Percentiles rank a stretch among this genome's conserved stretches.
These are phyloP conservation scores for Sporothrix sp. DNA, from an alignment of 2,329 filamentous ascomycete genomes.

Conservation along the genomic window DNA sequence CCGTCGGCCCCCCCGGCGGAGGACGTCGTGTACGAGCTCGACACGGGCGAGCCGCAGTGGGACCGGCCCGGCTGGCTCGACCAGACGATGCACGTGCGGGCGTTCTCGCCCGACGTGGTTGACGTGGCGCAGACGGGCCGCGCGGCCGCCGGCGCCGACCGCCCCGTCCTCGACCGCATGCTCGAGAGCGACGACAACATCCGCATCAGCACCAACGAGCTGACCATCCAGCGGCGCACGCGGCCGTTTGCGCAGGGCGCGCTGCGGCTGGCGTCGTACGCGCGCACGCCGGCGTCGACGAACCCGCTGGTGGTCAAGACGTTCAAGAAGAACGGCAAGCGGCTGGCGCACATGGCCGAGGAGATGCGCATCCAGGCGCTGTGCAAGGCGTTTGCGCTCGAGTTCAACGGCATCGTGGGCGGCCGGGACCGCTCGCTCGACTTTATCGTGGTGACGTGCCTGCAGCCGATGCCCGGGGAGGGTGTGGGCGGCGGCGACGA, in stretches of 20 bases:
- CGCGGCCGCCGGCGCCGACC: not conserved
- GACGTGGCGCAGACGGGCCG: slow-evolving; percentile 15
- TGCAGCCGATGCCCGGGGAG: slow-evolving; percentile 18
- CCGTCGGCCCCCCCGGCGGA: not conserved
- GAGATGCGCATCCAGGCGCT: slow-evolving; percentile 32
- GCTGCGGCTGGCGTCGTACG: slow-evolving; percentile 28
- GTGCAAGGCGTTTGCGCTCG: slow-evolving; percentile 32
- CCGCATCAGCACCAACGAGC: slow-evolving; percentile 24
- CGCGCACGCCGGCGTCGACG: slow-evolving; percentile 22
- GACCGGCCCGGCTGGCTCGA: slow-evolving; percentile 22
- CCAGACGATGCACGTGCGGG: slow-evolving; percentile 22
- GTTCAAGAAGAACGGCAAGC: slow-evolving; percentile 21
- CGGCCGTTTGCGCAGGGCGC: slow-evolving; percentile 27
- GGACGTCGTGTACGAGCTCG: slow-evolving; percentile 16
- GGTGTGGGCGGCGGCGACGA: no score
- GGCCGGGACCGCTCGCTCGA: slow-evolving; percentile 23
- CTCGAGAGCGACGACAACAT: slow-evolving; percentile 29
- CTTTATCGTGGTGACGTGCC: slow-evolving; percentile 26
- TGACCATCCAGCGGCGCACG: slow-evolving; percentile 25
- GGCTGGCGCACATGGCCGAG: slow-evolving; percentile 25
- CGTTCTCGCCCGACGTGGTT: slow-evolving; percentile 25
- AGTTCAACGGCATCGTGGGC: slow-evolving; percentile 28
- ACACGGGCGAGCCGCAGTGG: slow-evolving; percentile 22
- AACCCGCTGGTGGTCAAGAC: slow-evolving; percentile 29
- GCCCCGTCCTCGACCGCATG: slow-evolving; percentile 26